Percentiles rank a stretch among this genome's conserved stretches.
These are phyloP conservation scores for Gyrodon lividus DNA, from an alignment of 768 basidiomycete species.

Conservation along the genomic window DNA sequence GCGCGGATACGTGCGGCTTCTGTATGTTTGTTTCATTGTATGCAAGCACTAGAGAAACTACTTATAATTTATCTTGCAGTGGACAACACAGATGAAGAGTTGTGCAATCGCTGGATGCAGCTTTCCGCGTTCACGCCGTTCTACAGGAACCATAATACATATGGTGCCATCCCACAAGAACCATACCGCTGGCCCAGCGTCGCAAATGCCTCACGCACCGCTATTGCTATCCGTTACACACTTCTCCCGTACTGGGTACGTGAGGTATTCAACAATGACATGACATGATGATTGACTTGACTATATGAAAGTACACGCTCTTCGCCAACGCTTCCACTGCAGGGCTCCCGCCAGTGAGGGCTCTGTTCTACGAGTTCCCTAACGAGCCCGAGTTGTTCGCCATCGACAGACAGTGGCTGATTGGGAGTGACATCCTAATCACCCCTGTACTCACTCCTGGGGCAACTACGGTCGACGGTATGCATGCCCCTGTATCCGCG, in stretches of 20 bases:
- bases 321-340: conserved; percentile 59
- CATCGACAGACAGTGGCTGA: conserved; percentile 63
- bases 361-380: conserved; percentile 76
- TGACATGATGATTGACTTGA: conserved; percentile 40
- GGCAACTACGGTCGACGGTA: conserved; percentile 59
- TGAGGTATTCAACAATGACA: conserved; percentile 13
- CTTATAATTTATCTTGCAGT: conserved; percentile 28
- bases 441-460: conserved; percentile 69
- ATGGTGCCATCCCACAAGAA: conserved; percentile 67
- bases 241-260: conserved; percentile 73
- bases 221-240: conserved; percentile 64
- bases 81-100: conserved; percentile 70
- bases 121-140: conserved; percentile 77
- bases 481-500: conserved; percentile 2
- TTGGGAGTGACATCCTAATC: conserved; percentile 65
- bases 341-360: conserved; percentile 65
- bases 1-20: conserved; percentile 53
- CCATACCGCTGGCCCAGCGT: conserved; percentile 76
- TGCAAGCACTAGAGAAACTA: neutral
- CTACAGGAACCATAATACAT: conserved; percentile 69
- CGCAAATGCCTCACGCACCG: conserved; percentile 62
- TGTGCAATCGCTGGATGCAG: conserved; percentile 80
- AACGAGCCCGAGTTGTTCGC: conserved; percentile 59
- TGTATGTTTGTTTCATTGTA: conserved; percentile 1
- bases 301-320: conserved; percentile 52